A percentile compares a stretch with the other conserved stretches of the same genome.
Evolutionary conservation across 2,329 filamentous ascomycete genomes (phyloP).

Genomic region (Diaporthe citriasiana): DNA sequence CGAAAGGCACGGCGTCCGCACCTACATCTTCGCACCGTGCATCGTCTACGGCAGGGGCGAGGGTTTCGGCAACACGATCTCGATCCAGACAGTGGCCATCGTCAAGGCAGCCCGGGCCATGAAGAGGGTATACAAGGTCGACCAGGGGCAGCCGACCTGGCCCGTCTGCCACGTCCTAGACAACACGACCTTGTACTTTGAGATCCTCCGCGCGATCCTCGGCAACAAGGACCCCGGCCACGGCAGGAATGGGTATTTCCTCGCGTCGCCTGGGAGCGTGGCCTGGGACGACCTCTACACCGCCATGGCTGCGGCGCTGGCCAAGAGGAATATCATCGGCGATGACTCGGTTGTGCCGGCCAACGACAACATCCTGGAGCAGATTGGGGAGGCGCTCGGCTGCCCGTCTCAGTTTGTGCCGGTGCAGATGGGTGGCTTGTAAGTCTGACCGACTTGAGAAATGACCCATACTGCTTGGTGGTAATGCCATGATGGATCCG

Average conservation of each 20-base stretch:
- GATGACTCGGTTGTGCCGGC: conserved; percentile 54
- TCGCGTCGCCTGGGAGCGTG: conserved; percentile 63
- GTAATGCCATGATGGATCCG: too few relatives aligned
- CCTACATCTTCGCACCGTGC: conserved; percentile 68
- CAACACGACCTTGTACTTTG: conserved; percentile 61
- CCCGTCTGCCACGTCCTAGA: conserved; percentile 67
- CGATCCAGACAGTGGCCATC: conserved; percentile 65
- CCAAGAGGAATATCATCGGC: conserved; percentile 55
- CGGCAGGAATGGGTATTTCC: conserved; percentile 63
- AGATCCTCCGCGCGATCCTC: conserved; percentile 61
- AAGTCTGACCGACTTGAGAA: too few relatives aligned
- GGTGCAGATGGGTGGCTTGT: conserved; percentile 60
- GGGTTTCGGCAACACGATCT: conserved; percentile 65
- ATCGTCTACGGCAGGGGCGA: conserved; percentile 65
- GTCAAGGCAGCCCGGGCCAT: conserved; percentile 59
- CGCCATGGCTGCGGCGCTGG: conserved; percentile 58
- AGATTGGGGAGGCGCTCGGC: conserved; percentile 58
- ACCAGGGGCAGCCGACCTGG: conserved; percentile 59
- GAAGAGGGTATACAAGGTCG: conserved; percentile 58
- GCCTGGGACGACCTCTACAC: conserved; percentile 65
- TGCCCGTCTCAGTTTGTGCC: conserved; percentile 54
- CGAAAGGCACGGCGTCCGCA: conserved; percentile 58
- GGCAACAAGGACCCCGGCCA: conserved; percentile 52
- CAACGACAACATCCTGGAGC: conserved; percentile 52
- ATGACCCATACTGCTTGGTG: too few relatives aligned